Evolutionary conservation across 2,329 filamentous ascomycete genomes (phyloP), one percentile per base, ranked within the genome.

Genomic region (Blumeriella jaapii): DNA sequence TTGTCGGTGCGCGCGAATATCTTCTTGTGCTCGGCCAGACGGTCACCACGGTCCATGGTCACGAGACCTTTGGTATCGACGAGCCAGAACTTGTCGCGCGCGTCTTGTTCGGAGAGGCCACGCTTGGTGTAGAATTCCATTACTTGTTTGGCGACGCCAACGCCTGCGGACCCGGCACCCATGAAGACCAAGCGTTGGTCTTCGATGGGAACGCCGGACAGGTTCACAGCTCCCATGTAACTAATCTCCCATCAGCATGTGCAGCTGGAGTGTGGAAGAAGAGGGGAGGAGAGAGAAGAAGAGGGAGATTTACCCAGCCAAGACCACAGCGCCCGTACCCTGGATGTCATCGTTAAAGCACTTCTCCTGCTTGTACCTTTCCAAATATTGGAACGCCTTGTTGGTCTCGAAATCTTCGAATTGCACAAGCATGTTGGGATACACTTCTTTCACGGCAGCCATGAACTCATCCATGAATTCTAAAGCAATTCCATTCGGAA

Each of bases 301-400:
- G n/a, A n/a, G n/a, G n/a, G n/a, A n/a, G n/a, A 36, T 68, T 58
- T 61, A 75, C 68, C 89, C 89, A 45, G 74, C 89, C 36, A 95
- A 72, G 43, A 96, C 86, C 54, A 98, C 91, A 45, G 89, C 86
- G 51, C 91, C 91, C 50, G 91, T 96, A 48, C 89, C 89, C 67
- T 96, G 89, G 56, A 98, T 91, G 57, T 98, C 89, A 56, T 96
- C 91, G 61, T 96, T 96, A 74, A 98, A 98, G 70, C 84, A 93
- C 60, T 83, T 87, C 68, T 94, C 89, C 57, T 87, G 69, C 50
- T 84, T 81, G 64, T 96, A 96, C 41, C 85, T 76, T 57, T 91
- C 82, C 25, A 96, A 73, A 54, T 93, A 89, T 44, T 82, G 81
- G 72, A 96, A 98, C 29, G 91, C 89, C 62, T 78, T 78, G 50